phyloP scores from a whole-genome alignment of 108 stramenopile genomes.

The Schizochytrium sp. region DNA sequence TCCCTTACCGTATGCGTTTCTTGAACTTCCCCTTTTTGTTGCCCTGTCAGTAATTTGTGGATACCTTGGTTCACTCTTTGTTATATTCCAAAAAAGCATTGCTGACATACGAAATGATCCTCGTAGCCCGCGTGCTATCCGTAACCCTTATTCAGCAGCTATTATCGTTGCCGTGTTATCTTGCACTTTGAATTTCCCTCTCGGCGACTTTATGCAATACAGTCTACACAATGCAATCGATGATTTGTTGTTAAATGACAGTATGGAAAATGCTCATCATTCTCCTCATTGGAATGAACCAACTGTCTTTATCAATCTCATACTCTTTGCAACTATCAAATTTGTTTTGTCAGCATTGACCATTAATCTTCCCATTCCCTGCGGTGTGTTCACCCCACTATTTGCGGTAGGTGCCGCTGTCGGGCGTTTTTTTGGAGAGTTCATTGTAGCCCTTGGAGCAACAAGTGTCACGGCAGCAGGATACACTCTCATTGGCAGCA shows the following conservation, averaged over 20 bases:
- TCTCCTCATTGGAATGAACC: constrained; percentile 24
- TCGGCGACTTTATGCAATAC: constrained; percentile 59
- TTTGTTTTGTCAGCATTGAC: constrained; percentile 42
- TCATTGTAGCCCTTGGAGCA: background rate
- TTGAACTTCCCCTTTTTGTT: constrained; percentile 63
- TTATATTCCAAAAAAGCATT: constrained; percentile 25
- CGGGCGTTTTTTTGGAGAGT: constrained; percentile 72
- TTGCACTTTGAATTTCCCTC: background rate
- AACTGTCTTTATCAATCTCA: constrained; percentile 23
- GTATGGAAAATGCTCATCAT: background rate
- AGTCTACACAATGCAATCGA: constrained; percentile 42
- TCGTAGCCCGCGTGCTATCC: constrained; percentile 11
- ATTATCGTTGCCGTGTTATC: constrained; percentile 5
- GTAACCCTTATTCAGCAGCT: constrained; percentile 30
- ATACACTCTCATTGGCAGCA: constrained; percentile 73
- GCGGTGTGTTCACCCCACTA: constrained; percentile 71
- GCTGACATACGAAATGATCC: constrained; percentile 28
- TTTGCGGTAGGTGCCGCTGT: constrained; percentile 71
- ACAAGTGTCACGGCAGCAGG: constrained; percentile 58
- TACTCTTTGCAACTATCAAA: constrained; percentile 61
- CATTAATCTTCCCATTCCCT: constrained; percentile 67
- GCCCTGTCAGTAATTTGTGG: constrained; percentile 46
- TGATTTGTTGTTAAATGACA: constrained; percentile 6
- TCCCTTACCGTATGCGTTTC: constrained; percentile 20
- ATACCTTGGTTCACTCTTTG: constrained; percentile 59